Conservation (phyloP, 202 grass and related monocot genomes). For the Setaria italica region DNA sequence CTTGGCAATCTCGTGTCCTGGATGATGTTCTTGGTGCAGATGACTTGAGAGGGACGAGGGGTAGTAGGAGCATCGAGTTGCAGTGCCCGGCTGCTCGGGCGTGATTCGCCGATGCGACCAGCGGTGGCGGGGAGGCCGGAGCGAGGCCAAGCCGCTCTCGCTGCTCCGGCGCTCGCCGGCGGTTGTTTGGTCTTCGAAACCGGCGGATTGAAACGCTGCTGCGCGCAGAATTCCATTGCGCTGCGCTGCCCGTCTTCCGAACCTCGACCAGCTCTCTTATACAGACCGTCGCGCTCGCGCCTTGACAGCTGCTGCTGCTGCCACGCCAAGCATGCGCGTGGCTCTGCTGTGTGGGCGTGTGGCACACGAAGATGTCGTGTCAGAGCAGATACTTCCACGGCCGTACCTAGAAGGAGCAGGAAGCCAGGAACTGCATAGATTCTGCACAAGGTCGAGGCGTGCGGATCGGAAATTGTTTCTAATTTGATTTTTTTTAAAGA, state of each 20-base stretch:
- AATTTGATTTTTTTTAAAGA: background rate
- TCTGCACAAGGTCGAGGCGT: slow-evolving; percentile 9
- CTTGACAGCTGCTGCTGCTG: too few species aligned
- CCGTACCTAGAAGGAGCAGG: background rate
- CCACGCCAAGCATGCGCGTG: too few species aligned
- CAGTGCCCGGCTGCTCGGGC: background rate
- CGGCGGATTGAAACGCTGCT: too few species aligned
- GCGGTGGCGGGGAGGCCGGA: background rate
- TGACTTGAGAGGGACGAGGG: background rate
- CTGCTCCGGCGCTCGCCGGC: background rate
- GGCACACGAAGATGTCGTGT: too few species aligned
- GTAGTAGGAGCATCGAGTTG: too few species aligned
- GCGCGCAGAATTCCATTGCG: background rate
- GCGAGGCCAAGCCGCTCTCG: background rate
- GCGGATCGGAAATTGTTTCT: background rate
- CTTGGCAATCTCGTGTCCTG: background rate
- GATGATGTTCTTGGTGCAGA: background rate
- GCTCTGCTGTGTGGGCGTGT: too few species aligned
- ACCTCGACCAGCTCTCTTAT: background rate
- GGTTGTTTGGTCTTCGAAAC: background rate
- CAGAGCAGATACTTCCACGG: background rate
- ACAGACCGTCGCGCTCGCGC: background rate
- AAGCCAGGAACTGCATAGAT: background rate
- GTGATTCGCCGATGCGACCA: background rate
- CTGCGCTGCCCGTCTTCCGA: background rate